A percentile compares a stretch with the other conserved stretches of the same genome.
phyloP scores from a whole-genome alignment of 805 yeast species.

The Pichia membranifaciens region DNA sequence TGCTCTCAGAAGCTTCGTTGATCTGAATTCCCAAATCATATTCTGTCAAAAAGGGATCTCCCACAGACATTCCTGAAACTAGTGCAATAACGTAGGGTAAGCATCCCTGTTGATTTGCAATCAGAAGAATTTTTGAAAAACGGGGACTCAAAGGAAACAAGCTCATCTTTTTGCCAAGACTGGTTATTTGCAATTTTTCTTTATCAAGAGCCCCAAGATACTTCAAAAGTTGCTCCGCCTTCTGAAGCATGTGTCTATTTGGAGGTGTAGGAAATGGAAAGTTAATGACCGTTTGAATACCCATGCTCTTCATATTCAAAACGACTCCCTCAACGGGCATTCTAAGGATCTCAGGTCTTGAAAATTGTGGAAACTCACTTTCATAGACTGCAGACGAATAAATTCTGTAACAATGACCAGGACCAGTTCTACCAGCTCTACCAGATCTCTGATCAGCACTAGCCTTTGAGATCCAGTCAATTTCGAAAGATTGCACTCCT shows the following conservation, averaged over 20 bases:
- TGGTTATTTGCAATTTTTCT: conserved; percentile 51
- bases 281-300: conserved; percentile 80
- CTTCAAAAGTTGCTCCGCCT: conserved; percentile 62
- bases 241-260: conserved; percentile 48
- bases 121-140: conserved; percentile 80
- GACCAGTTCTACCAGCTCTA: conserved; percentile 94
- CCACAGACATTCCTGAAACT: conserved; percentile 89
- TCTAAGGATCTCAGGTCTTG: conserved; percentile 83
- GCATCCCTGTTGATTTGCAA: conserved; percentile 83
- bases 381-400: conserved; percentile 93
- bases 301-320: conserved; percentile 93
- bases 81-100: conserved; percentile 85
- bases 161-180: conserved; percentile 80
- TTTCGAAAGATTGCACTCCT: conserved; percentile 88
- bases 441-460: conserved; percentile 81
- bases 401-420: conserved; percentile 92
- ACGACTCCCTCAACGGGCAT: conserved; percentile 98
- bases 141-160: conserved; percentile 91
- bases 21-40: conserved; percentile 58
- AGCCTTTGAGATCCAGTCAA: conserved; percentile 92
- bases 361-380: conserved; percentile 73
- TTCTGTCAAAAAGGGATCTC: conserved; percentile 80
- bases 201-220: conserved; percentile 72
- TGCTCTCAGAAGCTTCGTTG: conserved; percentile 19
- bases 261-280: conserved; percentile 97